Percentiles rank a stretch among this genome's conserved stretches.
Evolutionary conservation across 768 basidiomycete genomes (phyloP).

Genomic region (Botryobasidium botryosum): DNA sequence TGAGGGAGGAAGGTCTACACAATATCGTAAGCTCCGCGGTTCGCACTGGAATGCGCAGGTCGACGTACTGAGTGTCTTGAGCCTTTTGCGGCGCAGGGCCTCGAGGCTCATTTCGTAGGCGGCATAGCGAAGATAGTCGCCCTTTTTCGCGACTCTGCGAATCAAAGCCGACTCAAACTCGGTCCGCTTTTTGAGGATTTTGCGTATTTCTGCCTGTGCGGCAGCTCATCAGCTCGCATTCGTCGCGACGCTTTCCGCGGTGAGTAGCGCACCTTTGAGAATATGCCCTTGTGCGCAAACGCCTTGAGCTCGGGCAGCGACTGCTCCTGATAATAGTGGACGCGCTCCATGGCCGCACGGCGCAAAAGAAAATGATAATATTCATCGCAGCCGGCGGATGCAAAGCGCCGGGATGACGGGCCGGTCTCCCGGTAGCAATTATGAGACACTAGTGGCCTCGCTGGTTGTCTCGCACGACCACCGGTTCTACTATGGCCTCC

Average conservation of each 20-base stretch:
- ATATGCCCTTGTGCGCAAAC: slow-evolving; percentile 67
- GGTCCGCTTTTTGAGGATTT: slow-evolving; percentile 73
- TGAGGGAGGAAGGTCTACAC: slow-evolving; percentile 26
- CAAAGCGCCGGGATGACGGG: too few species aligned
- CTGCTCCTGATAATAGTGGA: slow-evolving; percentile 89
- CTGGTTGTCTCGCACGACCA: too few species aligned
- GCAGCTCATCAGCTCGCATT: too few species aligned
- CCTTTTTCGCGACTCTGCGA: slow-evolving; percentile 66
- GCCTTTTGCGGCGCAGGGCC: slow-evolving; percentile 56
- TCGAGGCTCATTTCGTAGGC: slow-evolving; percentile 84
- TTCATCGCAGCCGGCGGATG: too few species aligned
- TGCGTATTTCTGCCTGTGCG: slow-evolving; percentile 56
- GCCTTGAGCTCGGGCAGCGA: slow-evolving; percentile 95
- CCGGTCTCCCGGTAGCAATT: too few species aligned
- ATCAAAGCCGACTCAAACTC: slow-evolving; percentile 71
- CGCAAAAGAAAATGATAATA: background rate
- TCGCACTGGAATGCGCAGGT: background rate
- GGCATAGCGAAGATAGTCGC: slow-evolving; percentile 82
- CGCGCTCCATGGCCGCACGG: slow-evolving; percentile 56
- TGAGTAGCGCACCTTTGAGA: slow-evolving; percentile 43
- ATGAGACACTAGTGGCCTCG: too few species aligned
- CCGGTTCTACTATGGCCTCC: too few species aligned
- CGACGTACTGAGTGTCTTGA: slow-evolving; percentile 48
- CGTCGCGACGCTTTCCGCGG: background rate
- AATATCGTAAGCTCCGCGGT: background rate